Percentiles rank a stretch among this genome's conserved stretches.
These are phyloP conservation scores for Candolleomyces eurysporus DNA, from an alignment of 768 basidiomycete species.

Conservation along the genomic window DNA sequence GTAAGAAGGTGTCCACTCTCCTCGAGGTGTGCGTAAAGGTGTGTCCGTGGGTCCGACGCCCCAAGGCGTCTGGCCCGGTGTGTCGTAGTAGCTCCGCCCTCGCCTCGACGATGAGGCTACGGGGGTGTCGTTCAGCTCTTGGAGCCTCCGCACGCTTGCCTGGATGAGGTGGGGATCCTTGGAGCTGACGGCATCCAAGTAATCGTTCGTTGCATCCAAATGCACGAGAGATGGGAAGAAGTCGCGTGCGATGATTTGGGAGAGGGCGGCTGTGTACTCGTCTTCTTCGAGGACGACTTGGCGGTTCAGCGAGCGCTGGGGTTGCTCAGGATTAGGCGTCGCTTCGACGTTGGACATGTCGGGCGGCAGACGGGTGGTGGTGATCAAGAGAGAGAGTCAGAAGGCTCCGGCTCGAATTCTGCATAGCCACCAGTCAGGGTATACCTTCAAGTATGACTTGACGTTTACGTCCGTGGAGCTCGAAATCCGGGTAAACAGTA, in stretches of 20 bases:
- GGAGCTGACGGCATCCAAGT: slow-evolving; percentile 77
- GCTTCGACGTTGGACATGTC: slow-evolving; percentile 16
- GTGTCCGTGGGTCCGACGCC: slow-evolving; percentile 61
- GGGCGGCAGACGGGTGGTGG: no score
- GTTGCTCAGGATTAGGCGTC: slow-evolving; percentile 14
- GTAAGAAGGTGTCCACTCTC: background rate
- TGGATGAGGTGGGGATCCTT: slow-evolving; percentile 76
- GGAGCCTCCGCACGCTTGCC: slow-evolving; percentile 70
- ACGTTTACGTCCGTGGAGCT: no score
- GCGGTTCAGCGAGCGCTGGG: slow-evolving; percentile 62
- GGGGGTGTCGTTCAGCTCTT: slow-evolving; percentile 60
- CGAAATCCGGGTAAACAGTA: no score
- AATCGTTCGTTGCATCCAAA: slow-evolving; percentile 84
- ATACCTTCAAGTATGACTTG: no score
- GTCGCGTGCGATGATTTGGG: slow-evolving; percentile 92
- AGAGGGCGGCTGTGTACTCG: slow-evolving; percentile 88
- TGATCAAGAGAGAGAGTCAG: no score
- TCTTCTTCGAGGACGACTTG: slow-evolving; percentile 87
- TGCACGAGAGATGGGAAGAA: slow-evolving; percentile 95
- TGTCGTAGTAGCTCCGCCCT: slow-evolving; percentile 29
- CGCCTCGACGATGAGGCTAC: slow-evolving; percentile 24
- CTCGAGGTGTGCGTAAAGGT: slow-evolving; percentile 45
- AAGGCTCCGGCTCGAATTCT: no score
- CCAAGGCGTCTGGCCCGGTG: slow-evolving; percentile 68
- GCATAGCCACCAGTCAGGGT: no score